These are phyloP conservation scores for Pichia sp. DNA, from an alignment of 1,139 yeast genomes.

Conservation along the genomic window DNA sequence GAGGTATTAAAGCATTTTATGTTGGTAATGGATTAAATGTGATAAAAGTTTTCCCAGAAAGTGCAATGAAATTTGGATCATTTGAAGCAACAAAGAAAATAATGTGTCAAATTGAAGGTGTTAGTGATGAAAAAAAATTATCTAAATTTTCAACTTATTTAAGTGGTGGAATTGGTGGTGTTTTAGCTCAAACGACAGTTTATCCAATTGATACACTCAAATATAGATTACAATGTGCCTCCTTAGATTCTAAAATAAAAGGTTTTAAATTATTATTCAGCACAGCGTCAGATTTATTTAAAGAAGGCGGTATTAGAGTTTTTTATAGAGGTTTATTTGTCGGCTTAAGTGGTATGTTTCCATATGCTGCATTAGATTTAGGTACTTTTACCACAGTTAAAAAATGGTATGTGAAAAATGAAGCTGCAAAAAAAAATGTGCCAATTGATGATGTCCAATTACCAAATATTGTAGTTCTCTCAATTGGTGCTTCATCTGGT, in stretches of 20 bases:
- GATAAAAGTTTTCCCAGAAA: slow-evolving; percentile 92
- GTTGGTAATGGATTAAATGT: slow-evolving; percentile 94
- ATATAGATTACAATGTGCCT: slow-evolving; percentile 76
- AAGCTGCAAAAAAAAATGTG: slow-evolving; percentile 46
- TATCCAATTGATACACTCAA: slow-evolving; percentile 96
- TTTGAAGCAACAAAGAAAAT: slow-evolving; percentile 81
- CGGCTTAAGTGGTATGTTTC: slow-evolving; percentile 92
- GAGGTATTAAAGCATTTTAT: slow-evolving; percentile 81
- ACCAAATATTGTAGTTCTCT: slow-evolving; percentile 73
- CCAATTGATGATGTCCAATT: slow-evolving; percentile 61
- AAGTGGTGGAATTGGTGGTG: slow-evolving; percentile 97
- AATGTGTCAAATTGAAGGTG: slow-evolving; percentile 74
- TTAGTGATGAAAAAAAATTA: slow-evolving; percentile 61
- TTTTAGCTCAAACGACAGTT: slow-evolving; percentile 82
- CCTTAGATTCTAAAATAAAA: slow-evolving; percentile 48
- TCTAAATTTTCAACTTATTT: slow-evolving; percentile 76
- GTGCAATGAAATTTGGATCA: slow-evolving; percentile 95
- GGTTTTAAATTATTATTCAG: slow-evolving; percentile 57
- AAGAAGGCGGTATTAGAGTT: slow-evolving; percentile 68
- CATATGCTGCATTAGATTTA: slow-evolving; percentile 91
- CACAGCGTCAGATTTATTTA: slow-evolving; percentile 73
- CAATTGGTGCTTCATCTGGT: slow-evolving; percentile 93
- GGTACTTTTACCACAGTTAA: slow-evolving; percentile 90
- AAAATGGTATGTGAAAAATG: slow-evolving; percentile 60
- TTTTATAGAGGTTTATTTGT: slow-evolving; percentile 85